Base-by-base conservation (phyloP, 352 stramenopile genomes). In the Pseudoperonospora humuli region DNA sequence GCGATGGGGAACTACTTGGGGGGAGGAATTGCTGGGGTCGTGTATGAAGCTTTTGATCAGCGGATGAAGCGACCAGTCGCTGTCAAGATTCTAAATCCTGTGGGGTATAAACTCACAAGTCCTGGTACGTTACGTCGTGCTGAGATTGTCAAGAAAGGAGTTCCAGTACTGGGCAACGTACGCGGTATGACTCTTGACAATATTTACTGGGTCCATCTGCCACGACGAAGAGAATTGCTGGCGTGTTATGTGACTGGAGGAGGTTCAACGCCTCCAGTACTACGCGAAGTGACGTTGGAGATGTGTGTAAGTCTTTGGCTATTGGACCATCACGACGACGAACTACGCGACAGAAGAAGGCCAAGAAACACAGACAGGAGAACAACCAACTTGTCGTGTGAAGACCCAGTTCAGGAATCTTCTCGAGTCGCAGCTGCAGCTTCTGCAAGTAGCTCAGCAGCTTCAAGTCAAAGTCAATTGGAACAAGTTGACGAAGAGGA, bases 1-100 rank as follows among this genome's bases (percentile, higher is more conserved):
- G 64, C 69, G 27, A 76, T 97, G 62, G 89, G 86, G 29, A 96
- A 95, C 51, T 97, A 96, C 50, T 63, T 97, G 5, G 90, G 90
- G 39, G 86, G 87, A 20, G 90, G 90, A 42, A 92, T 95, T 50
- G 88, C 90, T 0, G 89, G 90, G 45, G 85, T 93, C 28, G 90
- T 97, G 7, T 96, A 97, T 59, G 89, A 97, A 49, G 84, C 82
- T 0, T 85, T 84, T 38, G 85, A 95, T 57, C 61, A 71, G 34
- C 62, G 75, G n/a, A 56, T 64, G 28, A 76, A 88, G 51, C 70
- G 78, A 11, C 75, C 84, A 26, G 78, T 98, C 19, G 93, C 95
- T 23, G 91, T 98, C 41, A 98, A 98, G 70, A 97, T 98, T 48
- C 65, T 98, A 14, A 97, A 98, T 57, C 93, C 95, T 7, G 91